Evolutionary conservation across 768 basidiomycete genomes (phyloP).

Genomic region (Cystobasidium onofrii): DNA sequence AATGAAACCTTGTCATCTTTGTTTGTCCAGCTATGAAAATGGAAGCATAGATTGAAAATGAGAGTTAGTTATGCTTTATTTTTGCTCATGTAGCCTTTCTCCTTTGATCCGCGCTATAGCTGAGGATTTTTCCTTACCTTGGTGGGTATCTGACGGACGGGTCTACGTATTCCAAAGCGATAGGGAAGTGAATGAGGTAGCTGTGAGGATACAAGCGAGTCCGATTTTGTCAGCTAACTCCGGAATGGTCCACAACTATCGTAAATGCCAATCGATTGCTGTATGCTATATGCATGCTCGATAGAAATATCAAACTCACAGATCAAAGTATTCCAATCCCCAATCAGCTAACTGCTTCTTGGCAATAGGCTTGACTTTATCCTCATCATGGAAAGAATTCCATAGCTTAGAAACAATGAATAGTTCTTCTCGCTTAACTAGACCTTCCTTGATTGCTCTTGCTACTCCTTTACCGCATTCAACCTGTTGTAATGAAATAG

Average conservation of each 20-base stretch:
- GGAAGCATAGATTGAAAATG: too few species aligned
- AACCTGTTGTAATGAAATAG: slow-evolving; percentile 4
- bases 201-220: neutral
- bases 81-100: too few species aligned
- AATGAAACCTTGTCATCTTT: slow-evolving; percentile 5
- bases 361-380: slow-evolving; percentile 56
- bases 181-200: slow-evolving; percentile 66
- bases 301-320: slow-evolving; percentile 29
- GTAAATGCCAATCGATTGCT: too few species aligned
- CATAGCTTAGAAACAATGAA: slow-evolving; percentile 62
- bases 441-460: slow-evolving; percentile 67
- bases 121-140: slow-evolving; percentile 51
- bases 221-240: neutral
- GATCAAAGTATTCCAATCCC: slow-evolving; percentile 61
- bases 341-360: slow-evolving; percentile 66
- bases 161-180: slow-evolving; percentile 71
- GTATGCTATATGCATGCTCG: too few species aligned
- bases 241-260: neutral
- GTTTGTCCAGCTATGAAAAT: slow-evolving; percentile 15
- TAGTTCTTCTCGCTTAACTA: slow-evolving; percentile 79
- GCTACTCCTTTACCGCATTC: slow-evolving; percentile 71
- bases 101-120: too few species aligned
- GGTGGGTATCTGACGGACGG: slow-evolving; percentile 61
- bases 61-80: too few species aligned
- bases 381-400: slow-evolving; percentile 78